Base-by-base conservation (phyloP, 108 stramenopile species). In the Skeletonema potamos region DNA sequence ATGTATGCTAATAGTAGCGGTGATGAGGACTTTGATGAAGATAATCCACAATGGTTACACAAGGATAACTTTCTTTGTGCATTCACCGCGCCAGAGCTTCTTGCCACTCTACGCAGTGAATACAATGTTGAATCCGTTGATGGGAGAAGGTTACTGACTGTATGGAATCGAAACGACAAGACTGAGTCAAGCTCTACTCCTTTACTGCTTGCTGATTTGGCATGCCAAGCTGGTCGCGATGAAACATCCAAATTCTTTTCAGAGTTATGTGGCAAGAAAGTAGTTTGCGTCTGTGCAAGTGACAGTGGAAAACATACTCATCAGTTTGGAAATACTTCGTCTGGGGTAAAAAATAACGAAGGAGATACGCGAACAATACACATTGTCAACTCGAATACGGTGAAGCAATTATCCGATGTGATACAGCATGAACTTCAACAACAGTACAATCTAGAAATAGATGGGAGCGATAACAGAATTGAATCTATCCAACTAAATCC, bases 41-140 rank as follows among this genome's bases (percentile, higher is more conserved):
- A 58, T 36, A 34, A 67, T 57, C 82, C 85, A 10, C 64, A 68
- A 20, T 88, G 87, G 87, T 43, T 86, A 33, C 85, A 86, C 55
- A 88, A 88, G 71, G 87, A 82, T 54, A 84, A 88, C 62, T 88
- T 88, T 66, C 66, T 88, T 15, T 88, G 87, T 66, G 85, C 83
- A 36, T 88, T 88, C 67, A 74, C 85, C 1, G 77, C 71, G 1
- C 87, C 85, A 27, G 73, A 82, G 10, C 56, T 88, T 13, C 72
- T 88, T 70, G 81, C 83, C 17, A 62, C 60, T 37, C 60, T 62
- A 15, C 33, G 36, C 65, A 71, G 66, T 6, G 66, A 62, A 58
- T 80, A 57, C 44, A 46, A n/a, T 74, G 84, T 81, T 33, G 64
- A 48, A 34, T 18, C 62, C 15, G 20, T 20, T 34, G 54, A 39